Evolutionary conservation across 2,329 filamentous ascomycete species (phyloP).

Genomic region (Colletotrichum orbiculare): DNA sequence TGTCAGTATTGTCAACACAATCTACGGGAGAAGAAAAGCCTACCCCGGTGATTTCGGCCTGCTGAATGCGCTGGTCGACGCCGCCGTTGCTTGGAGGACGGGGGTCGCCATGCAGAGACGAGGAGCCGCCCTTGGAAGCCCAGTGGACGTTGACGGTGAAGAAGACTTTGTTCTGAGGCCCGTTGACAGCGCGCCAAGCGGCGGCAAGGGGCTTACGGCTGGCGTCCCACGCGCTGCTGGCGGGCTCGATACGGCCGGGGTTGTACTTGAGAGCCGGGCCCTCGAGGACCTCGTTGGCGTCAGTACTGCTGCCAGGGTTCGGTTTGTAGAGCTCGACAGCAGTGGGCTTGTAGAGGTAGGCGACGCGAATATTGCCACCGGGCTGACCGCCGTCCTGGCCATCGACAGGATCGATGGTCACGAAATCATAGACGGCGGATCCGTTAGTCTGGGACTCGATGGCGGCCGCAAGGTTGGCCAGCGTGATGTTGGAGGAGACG

Average conservation of each 20-base stretch:
- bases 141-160: conserved; percentile 81
- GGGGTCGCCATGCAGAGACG: conserved; percentile 72
- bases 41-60: conserved; percentile 69
- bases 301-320: conserved; percentile 64
- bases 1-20: conserved; percentile 30
- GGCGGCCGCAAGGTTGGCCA: conserved; percentile 64
- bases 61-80: conserved; percentile 65
- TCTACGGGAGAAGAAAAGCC: conserved; percentile 38
- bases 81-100: conserved; percentile 75
- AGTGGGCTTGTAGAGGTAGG: conserved; percentile 75
- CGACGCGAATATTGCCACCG: conserved; percentile 77
- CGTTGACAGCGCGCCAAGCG: conserved; percentile 69
- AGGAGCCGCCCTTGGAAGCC: conserved; percentile 73
- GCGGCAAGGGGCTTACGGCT: conserved; percentile 77
- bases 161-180: conserved; percentile 62
- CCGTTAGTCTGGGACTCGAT: conserved; percentile 56
- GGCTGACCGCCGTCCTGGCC: conserved; percentile 73
- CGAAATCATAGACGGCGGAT: conserved; percentile 68
- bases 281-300: conserved; percentile 67
- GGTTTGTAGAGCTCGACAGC: conserved; percentile 68
- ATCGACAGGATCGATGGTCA: conserved; percentile 69
- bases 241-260: conserved; percentile 73
- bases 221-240: conserved; percentile 66
- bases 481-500: conserved; percentile 66
- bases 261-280: conserved; percentile 73